Conservation (phyloP, 108 stramenopile species). For the Skeletonema tropicum region DNA sequence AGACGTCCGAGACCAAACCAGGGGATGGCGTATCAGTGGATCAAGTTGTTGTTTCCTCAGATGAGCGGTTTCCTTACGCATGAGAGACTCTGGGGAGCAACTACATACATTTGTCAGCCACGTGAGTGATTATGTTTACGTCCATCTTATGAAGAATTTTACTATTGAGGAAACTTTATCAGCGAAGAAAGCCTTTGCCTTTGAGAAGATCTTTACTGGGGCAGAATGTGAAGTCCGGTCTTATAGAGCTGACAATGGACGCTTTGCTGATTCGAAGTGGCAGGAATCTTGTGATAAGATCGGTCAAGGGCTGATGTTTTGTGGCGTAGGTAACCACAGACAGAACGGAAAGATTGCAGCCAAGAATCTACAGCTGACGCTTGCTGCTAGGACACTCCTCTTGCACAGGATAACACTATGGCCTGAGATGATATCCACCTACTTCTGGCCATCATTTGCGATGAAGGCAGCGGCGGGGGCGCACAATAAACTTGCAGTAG, state of each 20-base stretch:
- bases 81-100: constrained; percentile 5
- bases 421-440: no score
- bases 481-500: no score
- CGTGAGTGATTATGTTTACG: constrained; percentile 16
- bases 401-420: constrained; percentile 37
- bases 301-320: constrained; percentile 48
- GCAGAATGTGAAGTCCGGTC: no score
- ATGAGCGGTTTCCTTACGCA: constrained; percentile 17
- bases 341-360: constrained; percentile 59
- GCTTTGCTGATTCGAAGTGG: constrained; percentile 3
- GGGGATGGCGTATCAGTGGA: constrained; percentile 53
- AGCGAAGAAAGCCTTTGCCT: constrained; percentile 57
- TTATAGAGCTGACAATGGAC: no score
- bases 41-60: constrained; percentile 36
- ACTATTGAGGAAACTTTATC: constrained; percentile 35
- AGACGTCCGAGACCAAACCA: constrained; percentile 11
- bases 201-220: constrained; percentile 28
- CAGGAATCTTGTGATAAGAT: constrained; percentile 6
- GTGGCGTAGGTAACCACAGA: constrained; percentile 61
- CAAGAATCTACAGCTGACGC: constrained; percentile 44
- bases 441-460: no score
- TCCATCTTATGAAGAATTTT: constrained; percentile 36
- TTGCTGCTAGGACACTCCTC: constrained; percentile 54
- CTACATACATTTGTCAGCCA: constrained; percentile 14
- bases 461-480: no score